Evolutionary conservation across 768 basidiomycete genomes (phyloP).

Genomic region (Hemileccinum rubropunctum): DNA sequence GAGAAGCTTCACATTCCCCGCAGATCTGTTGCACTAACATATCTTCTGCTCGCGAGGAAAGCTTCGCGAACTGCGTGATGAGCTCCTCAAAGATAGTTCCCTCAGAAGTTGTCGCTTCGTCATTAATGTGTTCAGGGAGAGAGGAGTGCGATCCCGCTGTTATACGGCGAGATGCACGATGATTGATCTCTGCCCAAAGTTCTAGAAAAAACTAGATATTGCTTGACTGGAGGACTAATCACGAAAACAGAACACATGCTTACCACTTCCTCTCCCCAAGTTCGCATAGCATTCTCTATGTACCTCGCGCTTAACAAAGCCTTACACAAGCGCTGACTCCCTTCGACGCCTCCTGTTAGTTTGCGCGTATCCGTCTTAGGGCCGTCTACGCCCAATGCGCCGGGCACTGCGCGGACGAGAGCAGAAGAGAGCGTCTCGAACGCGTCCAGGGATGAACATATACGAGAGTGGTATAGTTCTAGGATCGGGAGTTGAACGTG

Average conservation of each 20-base stretch:
- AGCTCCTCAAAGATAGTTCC: slow-evolving; percentile 81
- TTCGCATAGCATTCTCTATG: slow-evolving; percentile 63
- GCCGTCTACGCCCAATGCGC: slow-evolving; percentile 65
- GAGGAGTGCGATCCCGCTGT: slow-evolving; percentile 47
- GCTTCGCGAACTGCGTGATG: slow-evolving; percentile 56
- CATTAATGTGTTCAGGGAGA: slow-evolving; percentile 40
- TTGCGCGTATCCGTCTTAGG: slow-evolving; percentile 49
- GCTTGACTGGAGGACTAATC: neutral
- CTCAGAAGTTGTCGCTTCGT: slow-evolving; percentile 38
- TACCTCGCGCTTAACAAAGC: slow-evolving; percentile 81
- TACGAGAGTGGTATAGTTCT: slow-evolving; percentile 70
- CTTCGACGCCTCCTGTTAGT: slow-evolving; percentile 81
- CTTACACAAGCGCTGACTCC: slow-evolving; percentile 80
- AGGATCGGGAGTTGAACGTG: slow-evolving; percentile 84
- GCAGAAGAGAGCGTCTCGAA: slow-evolving; percentile 90
- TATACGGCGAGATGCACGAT: slow-evolving; percentile 53
- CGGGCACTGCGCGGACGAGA: slow-evolving; percentile 89
- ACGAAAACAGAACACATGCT: slow-evolving; percentile 25
- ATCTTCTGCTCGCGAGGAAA: slow-evolving; percentile 75
- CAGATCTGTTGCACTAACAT: slow-evolving; percentile 84
- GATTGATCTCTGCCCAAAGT: slow-evolving; percentile 78
- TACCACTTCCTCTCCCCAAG: slow-evolving; percentile 91
- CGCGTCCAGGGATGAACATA: slow-evolving; percentile 84
- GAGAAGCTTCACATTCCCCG: slow-evolving; percentile 72
- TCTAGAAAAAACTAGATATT: slow-evolving; percentile 82